phyloP scores from a whole-genome alignment of 495 filamentous ascomycete genomes.

The Bombardia bombarda region DNA sequence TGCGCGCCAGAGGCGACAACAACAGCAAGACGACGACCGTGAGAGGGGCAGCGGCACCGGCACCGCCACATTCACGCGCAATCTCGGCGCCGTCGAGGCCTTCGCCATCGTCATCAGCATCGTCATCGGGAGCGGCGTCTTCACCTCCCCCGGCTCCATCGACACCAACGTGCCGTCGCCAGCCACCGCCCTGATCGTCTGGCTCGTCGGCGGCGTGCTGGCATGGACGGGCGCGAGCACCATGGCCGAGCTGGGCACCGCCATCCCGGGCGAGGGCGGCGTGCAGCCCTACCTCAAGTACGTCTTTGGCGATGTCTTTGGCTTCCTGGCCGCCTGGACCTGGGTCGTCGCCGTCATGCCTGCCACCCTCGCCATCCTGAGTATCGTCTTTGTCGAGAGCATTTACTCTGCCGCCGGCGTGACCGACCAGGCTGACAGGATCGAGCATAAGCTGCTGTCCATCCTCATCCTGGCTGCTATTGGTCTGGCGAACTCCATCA shows the following conservation, averaged over 20 bases:
- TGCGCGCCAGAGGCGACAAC: neutral
- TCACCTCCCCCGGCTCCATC: conserved; percentile 49
- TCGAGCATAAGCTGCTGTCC: conserved; percentile 41
- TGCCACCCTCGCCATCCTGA: conserved; percentile 47
- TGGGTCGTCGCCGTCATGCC: conserved; percentile 54
- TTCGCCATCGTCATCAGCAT: conserved; percentile 50
- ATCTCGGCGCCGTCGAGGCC: conserved; percentile 41
- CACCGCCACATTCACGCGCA: conserved; percentile 39
- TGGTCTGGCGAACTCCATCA: conserved; percentile 46
- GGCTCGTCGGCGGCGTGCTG: conserved; percentile 45
- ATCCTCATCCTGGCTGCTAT: conserved; percentile 36
- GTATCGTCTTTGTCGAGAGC: conserved; percentile 51
- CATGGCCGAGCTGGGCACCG: conserved; percentile 47
- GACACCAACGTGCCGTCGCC: conserved; percentile 50
- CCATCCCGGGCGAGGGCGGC: conserved; percentile 40
- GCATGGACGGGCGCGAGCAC: conserved; percentile 49
- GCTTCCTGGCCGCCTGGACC: conserved; percentile 48
- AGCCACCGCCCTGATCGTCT: conserved; percentile 41
- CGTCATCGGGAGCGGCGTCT: conserved; percentile 48
- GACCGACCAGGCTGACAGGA: conserved; percentile 29
- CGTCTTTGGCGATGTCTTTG: conserved; percentile 47
- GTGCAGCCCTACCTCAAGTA: conserved; percentile 48
- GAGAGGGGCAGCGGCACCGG: conserved; percentile 3
- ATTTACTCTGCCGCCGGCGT: conserved; percentile 41
- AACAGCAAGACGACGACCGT: neutral